Conservation (phyloP, 2,329 filamentous ascomycete genomes). For the Macroventuria anomochaeta region DNA sequence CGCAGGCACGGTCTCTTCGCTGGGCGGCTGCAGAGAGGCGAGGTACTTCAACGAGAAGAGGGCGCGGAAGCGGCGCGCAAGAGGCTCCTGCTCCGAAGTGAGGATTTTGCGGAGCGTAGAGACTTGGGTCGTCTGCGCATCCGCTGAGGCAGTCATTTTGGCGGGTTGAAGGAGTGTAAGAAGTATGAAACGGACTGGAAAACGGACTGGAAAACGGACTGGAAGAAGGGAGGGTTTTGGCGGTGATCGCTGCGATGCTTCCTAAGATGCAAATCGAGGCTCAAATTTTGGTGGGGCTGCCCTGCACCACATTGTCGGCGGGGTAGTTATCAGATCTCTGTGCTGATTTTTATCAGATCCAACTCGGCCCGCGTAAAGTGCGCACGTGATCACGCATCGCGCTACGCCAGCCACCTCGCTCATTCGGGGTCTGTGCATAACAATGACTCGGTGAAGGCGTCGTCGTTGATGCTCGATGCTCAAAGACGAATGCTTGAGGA, state of each 20-base stretch:
- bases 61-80: constrained; percentile 90
- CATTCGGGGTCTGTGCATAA: constrained; percentile 15
- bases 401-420: constrained; percentile 23
- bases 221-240: background rate
- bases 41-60: constrained; percentile 98
- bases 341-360: constrained; percentile 6
- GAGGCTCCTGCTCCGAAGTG: constrained; percentile 77
- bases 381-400: constrained; percentile 18
- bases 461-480: constrained; percentile 21
- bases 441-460: constrained; percentile 26
- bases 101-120: constrained; percentile 75
- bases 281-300: constrained; percentile 37
- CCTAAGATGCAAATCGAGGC: constrained; percentile 21
- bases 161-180: background rate
- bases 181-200: background rate
- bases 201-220: too few species aligned
- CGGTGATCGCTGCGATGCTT: constrained; percentile 10
- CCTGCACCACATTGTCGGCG: constrained; percentile 18
- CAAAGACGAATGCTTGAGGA: constrained; percentile 15
- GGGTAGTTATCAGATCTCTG: constrained; percentile 32
- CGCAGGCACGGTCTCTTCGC: constrained; percentile 65
- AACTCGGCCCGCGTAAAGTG: constrained; percentile 2
- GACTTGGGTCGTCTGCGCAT: constrained; percentile 56
- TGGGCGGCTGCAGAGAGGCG: constrained; percentile 69
- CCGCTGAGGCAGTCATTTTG: constrained; percentile 38